These are phyloP conservation scores for Telopea speciosissima DNA, from an alignment of 177 flowering plant species.

Conservation along the genomic window DNA sequence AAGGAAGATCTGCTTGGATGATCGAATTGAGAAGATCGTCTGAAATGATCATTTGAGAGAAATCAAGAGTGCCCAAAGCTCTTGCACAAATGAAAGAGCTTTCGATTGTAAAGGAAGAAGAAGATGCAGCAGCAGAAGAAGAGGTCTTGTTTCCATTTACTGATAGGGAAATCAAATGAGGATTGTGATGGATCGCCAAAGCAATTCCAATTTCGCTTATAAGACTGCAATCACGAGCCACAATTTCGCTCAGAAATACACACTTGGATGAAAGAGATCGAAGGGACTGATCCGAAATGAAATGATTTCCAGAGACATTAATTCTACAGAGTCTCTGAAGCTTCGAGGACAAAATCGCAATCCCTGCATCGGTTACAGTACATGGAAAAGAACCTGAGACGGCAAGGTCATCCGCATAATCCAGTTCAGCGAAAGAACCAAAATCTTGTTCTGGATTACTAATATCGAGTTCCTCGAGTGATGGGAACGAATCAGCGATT, in stretches of 20 bases:
- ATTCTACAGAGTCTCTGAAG: slow-evolving; percentile 29
- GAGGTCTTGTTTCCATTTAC: slow-evolving; percentile 13
- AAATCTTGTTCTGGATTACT: slow-evolving; percentile 30
- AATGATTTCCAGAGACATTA: slow-evolving; percentile 43
- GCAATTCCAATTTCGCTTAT: slow-evolving; percentile 30
- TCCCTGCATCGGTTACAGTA: slow-evolving; percentile 37
- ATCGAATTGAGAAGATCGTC: slow-evolving; percentile 37
- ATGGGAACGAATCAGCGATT: slow-evolving; percentile 33
- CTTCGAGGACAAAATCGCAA: slow-evolving; percentile 25
- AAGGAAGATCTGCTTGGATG: slow-evolving; percentile 31
- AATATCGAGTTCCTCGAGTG: slow-evolving; percentile 50
- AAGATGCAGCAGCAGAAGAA: background rate
- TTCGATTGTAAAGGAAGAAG: slow-evolving; percentile 6
- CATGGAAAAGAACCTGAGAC: background rate
- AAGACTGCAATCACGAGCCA: slow-evolving; percentile 31
- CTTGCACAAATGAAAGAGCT: slow-evolving; percentile 17
- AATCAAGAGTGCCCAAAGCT: slow-evolving; percentile 27
- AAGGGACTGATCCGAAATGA: slow-evolving; percentile 42
- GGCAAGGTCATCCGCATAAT: background rate
- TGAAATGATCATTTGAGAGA: slow-evolving; percentile 31
- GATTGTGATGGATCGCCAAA: slow-evolving; percentile 14
- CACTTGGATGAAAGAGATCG: slow-evolving; percentile 29
- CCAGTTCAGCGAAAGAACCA: background rate
- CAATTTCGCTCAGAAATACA: slow-evolving; percentile 27
- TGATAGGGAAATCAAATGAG: slow-evolving; percentile 32